Conservation (phyloP, 345 rosid species). For the Mangifera indica region DNA sequence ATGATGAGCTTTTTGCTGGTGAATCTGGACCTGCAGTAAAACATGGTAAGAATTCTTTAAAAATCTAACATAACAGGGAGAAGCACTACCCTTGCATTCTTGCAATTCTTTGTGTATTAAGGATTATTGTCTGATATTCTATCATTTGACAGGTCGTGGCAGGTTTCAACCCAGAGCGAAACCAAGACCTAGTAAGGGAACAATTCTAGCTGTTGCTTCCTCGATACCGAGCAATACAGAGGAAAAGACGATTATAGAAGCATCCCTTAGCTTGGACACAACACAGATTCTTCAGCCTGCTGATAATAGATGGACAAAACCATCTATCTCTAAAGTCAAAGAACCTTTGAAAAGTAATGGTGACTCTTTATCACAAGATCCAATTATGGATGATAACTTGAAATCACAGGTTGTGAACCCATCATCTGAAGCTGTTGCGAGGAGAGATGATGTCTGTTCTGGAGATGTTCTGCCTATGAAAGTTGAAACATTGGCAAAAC, state of each 20-base stretch:
- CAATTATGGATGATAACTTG: not conserved
- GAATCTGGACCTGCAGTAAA: conserved; percentile 19
- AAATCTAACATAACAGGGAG: not conserved
- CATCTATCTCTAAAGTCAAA: not conserved
- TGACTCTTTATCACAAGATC: not conserved
- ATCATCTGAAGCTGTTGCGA: not conserved
- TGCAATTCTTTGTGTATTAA: not conserved
- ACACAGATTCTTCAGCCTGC: conserved; percentile 1
- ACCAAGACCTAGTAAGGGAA: conserved; percentile 18
- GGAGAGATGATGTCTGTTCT: not conserved
- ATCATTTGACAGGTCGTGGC: conserved; percentile 28
- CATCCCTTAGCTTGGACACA: not conserved
- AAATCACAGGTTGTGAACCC: not conserved
- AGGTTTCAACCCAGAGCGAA: conserved; percentile 50
- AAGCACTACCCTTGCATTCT: not conserved
- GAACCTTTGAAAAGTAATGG: not conserved
- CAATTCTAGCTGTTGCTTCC: conserved; percentile 16
- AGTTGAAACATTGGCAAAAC: not conserved
- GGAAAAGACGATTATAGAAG: not conserved
- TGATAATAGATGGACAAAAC: conserved; percentile 1
- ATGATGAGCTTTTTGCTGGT: conserved; percentile 23
- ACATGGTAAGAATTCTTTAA: conserved; percentile 31
- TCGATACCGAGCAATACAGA: not conserved
- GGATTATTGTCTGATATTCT: conserved; percentile 8
- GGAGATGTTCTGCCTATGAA: conserved; percentile 4